A percentile compares a stretch with the other conserved stretches of the same genome.
Conservation (phyloP, 176 grass and related monocot species). For the Pharus latifolius region DNA sequence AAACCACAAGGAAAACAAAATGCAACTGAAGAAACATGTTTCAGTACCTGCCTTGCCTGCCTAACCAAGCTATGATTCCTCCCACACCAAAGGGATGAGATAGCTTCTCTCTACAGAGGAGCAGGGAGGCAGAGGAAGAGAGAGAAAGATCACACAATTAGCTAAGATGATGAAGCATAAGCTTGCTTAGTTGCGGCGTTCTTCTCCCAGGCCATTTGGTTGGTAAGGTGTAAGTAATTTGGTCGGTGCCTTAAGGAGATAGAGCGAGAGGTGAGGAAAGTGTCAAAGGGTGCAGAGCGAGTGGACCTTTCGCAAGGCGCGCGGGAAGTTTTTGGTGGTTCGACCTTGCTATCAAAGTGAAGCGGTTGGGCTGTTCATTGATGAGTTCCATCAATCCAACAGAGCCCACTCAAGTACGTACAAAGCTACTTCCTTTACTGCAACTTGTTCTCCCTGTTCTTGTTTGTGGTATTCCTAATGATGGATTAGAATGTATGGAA, state of each 20-base stretch:
- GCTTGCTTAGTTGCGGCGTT: background rate
- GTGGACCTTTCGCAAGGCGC: conserved; percentile 20
- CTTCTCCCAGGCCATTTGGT: background rate
- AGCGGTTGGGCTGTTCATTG: conserved; percentile 29
- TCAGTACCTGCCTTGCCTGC: background rate
- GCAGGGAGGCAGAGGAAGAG: background rate
- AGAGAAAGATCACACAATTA: background rate
- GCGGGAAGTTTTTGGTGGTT: background rate
- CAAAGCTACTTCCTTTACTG: too few relatives aligned
- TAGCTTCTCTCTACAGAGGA: background rate
- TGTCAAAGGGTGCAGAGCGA: conserved; percentile 8
- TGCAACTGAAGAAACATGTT: background rate
- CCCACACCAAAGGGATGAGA: background rate
- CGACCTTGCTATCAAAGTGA: conserved; percentile 12
- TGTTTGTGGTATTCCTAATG: too few relatives aligned
- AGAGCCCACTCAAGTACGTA: too few relatives aligned
- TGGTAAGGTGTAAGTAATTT: background rate
- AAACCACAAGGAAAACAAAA: background rate
- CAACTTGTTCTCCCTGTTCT: too few relatives aligned
- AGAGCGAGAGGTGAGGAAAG: background rate
- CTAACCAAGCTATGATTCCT: background rate
- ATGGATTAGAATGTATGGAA: too few relatives aligned
- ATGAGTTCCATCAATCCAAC: conserved; percentile 5
- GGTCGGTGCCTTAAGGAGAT: background rate
- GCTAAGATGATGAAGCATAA: too few relatives aligned